A percentile compares a stretch with the other conserved stretches of the same genome.
Evolutionary conservation across 352 stramenopile genomes (phyloP).

Genomic region (Pythium dissotocum): DNA sequence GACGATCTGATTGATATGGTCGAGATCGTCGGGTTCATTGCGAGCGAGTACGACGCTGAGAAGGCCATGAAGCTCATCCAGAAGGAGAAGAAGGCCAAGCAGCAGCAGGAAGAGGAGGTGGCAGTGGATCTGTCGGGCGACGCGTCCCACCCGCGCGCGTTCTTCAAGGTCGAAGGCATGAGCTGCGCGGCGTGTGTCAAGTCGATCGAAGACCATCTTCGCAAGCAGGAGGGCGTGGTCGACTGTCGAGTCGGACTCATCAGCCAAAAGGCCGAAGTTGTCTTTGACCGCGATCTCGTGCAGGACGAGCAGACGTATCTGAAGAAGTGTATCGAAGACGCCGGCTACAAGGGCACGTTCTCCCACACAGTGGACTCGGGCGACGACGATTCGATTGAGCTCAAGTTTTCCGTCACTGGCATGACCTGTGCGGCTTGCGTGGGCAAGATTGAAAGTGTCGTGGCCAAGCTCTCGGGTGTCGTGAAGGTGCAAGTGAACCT

Average conservation of each 20-base stretch:
- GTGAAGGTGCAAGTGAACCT: slow-evolving; percentile 69
- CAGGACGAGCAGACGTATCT: slow-evolving; percentile 47
- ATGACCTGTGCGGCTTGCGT: slow-evolving; percentile 69
- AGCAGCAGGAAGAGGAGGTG: slow-evolving; percentile 35
- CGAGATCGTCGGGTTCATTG: slow-evolving; percentile 71
- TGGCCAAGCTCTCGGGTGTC: slow-evolving; percentile 70
- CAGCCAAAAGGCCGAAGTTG: slow-evolving; percentile 83
- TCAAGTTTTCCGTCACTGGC: slow-evolving; percentile 75
- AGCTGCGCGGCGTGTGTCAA: slow-evolving; percentile 88
- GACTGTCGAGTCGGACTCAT: slow-evolving; percentile 84
- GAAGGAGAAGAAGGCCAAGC: slow-evolving; percentile 39
- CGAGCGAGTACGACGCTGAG: slow-evolving; percentile 53
- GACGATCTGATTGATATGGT: slow-evolving; percentile 77
- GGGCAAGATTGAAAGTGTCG: slow-evolving; percentile 62
- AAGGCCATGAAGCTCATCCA: slow-evolving; percentile 57
- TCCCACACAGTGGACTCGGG: slow-evolving; percentile 75
- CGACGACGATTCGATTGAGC: slow-evolving; percentile 75
- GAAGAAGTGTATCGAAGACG: slow-evolving; percentile 65
- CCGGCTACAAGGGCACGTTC: slow-evolving; percentile 78
- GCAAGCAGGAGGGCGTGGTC: slow-evolving; percentile 59
- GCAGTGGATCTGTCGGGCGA: slow-evolving; percentile 39
- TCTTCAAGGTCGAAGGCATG: slow-evolving; percentile 87
- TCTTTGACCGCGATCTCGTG: slow-evolving; percentile 80
- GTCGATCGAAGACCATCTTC: slow-evolving; percentile 80
- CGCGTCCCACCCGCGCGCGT: slow-evolving; percentile 59